Base-by-base conservation (phyloP, 2,329 filamentous ascomycete species). In the Plectosphaerella sp. region DNA sequence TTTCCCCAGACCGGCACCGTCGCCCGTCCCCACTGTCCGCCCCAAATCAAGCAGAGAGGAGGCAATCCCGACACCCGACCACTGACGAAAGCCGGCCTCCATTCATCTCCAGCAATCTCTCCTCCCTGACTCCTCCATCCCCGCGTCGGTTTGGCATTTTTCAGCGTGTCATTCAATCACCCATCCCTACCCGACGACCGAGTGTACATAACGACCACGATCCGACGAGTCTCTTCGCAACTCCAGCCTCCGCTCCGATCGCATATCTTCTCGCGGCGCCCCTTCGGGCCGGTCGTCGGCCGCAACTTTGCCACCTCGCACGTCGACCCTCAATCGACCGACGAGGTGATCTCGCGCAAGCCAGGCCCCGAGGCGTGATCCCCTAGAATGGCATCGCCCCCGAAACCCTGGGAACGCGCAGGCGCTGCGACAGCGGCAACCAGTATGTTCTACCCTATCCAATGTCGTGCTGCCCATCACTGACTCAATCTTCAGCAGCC, bases 401-500 rank as follows among this genome's bases (percentile, higher is more conserved):
- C 94, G 52, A 99, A 99, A 74, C 94, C 94, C 46, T 99, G 94
- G 94, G 94, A 99, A 75, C 83, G 87, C 70, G 81, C 86, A 59
- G 88, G 87, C 71, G 81, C 83, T 56, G 77, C 77, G 60, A 65
- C 74, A 59, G 65, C 64, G 47, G 57, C 64, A 65, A 66, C 76
- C 64, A 70, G 80, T 85, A 73, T 63, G 76, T 72, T 22, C 55
- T 54, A 48, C 48, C 47, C 24, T 43, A 53, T n/a, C n/a, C 37
- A 9, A 51, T 48, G 22, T 22, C 46, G 35, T 20, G 20, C 36
- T 33, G 15, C n/a, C 52, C 53, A 33, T 57, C 45, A 47, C 41
- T 54, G 46, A 55, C 51, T 41, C 28, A 49, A 36, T 36, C 15
- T 33, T 18, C 41, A 54, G 41, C 47, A 54, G 37, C 41, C 24